phyloP scores from a whole-genome alignment of 768 basidiomycete species.

The Boletus reticulatus region DNA sequence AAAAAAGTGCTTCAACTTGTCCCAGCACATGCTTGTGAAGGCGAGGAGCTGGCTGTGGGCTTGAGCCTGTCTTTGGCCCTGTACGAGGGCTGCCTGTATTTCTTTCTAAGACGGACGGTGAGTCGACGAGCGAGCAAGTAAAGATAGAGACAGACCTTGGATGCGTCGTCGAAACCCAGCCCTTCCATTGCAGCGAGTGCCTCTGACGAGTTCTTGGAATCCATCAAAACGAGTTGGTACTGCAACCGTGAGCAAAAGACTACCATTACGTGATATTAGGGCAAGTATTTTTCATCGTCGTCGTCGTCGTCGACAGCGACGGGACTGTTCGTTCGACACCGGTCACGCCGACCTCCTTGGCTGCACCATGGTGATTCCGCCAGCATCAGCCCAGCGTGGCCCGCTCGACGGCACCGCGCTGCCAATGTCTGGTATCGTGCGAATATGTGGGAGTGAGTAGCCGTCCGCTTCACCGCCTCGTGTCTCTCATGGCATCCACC shows the following conservation, averaged over 20 bases:
- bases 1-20: conserved; percentile 61
- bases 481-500: conserved; percentile 47
- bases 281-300: not conserved
- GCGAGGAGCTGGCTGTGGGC: conserved; percentile 72
- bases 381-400: not conserved
- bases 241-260: conserved; percentile 24
- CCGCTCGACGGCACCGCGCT: conserved; percentile 5
- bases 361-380: not conserved
- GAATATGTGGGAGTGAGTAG: conserved; percentile 20
- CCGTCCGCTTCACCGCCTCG: conserved; percentile 33
- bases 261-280: conserved; percentile 24
- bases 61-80: conserved; percentile 79
- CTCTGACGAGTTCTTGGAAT: conserved; percentile 25
- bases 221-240: conserved; percentile 8
- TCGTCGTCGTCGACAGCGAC: conserved; percentile 12
- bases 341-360: conserved; percentile 1
- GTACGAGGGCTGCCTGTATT: conserved; percentile 73
- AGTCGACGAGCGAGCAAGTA: conserved; percentile 2
- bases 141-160: conserved; percentile 50
- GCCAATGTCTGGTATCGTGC: conserved; percentile 26
- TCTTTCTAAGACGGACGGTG: conserved; percentile 60
- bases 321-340: not conserved
- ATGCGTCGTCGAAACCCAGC: conserved; percentile 64
- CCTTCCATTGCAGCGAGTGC: conserved; percentile 38
- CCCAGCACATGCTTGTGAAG: conserved; percentile 86